Conservation (phyloP, 192 early-diverging fungal genomes). For the Diversispora eburnea region DNA sequence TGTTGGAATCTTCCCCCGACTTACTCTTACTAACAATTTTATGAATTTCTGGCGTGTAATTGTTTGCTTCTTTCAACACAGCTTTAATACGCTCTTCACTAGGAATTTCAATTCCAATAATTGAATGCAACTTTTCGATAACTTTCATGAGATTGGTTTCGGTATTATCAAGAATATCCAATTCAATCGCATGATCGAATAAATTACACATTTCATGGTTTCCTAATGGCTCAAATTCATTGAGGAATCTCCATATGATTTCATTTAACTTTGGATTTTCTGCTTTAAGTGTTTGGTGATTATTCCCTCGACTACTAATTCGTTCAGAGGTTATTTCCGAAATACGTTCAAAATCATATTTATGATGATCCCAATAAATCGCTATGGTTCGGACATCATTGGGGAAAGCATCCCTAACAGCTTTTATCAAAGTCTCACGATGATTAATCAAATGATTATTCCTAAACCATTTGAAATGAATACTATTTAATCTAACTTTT, state of each 20-base stretch:
- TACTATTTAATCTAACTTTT: background rate
- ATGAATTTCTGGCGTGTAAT: slow-evolving; percentile 40
- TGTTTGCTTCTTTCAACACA: slow-evolving; percentile 48
- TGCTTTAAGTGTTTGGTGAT: slow-evolving; percentile 81
- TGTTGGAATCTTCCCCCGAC: too few relatives aligned
- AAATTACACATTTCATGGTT: slow-evolving; percentile 45
- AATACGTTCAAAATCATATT: slow-evolving; percentile 42
- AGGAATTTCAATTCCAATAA: slow-evolving; percentile 31
- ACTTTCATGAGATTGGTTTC: slow-evolving; percentile 43
- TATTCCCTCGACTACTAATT: slow-evolving; percentile 64
- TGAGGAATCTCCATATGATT: slow-evolving; percentile 58
- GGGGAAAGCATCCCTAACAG: slow-evolving; percentile 53
- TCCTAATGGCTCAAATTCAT: slow-evolving; percentile 51
- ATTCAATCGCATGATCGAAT: slow-evolving; percentile 57
- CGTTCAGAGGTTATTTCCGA: slow-evolving; percentile 51
- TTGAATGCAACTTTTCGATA: slow-evolving; percentile 40
- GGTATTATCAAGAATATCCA: slow-evolving; percentile 48
- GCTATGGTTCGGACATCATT: slow-evolving; percentile 61
- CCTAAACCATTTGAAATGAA: slow-evolving; percentile 16
- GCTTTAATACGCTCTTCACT: slow-evolving; percentile 44
- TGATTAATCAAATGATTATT: slow-evolving; percentile 65
- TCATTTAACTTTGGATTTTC: slow-evolving; percentile 49
- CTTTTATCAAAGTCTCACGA: slow-evolving; percentile 47
- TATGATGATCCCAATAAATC: slow-evolving; percentile 73
- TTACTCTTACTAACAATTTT: slow-evolving; percentile 28